Percentiles rank a stretch among this genome's conserved stretches.
Evolutionary conservation across 2,329 filamentous ascomycete genomes (phyloP).

Genomic region (Aspergillus ibericus): DNA sequence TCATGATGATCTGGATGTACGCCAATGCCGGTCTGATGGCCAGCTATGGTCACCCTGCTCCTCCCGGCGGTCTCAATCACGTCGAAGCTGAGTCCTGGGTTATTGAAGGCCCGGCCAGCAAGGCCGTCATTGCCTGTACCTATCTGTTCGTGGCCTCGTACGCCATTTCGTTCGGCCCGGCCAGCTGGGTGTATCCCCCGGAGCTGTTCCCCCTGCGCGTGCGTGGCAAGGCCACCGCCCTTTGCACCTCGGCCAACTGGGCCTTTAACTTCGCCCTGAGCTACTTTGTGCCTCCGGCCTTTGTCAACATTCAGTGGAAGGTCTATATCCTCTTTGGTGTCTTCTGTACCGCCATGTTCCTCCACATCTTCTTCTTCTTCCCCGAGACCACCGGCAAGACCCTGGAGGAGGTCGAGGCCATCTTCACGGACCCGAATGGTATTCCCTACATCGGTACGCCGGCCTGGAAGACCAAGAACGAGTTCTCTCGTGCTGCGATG

Average conservation of each 20-base stretch:
- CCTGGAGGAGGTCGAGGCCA: slow-evolving; percentile 73
- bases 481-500: slow-evolving; percentile 28
- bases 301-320: slow-evolving; percentile 57
- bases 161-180: slow-evolving; percentile 64
- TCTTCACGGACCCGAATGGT: slow-evolving; percentile 55
- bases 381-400: slow-evolving; percentile 72
- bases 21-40: slow-evolving; percentile 46
- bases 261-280: slow-evolving; percentile 57
- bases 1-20: slow-evolving; percentile 57
- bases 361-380: slow-evolving; percentile 66
- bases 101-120: slow-evolving; percentile 51
- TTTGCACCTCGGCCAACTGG: slow-evolving; percentile 64
- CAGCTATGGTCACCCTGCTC: slow-evolving; percentile 36
- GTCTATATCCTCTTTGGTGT: slow-evolving; percentile 75
- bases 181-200: slow-evolving; percentile 60
- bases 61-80: slow-evolving; percentile 42
- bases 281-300: slow-evolving; percentile 59
- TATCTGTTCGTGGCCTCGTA: slow-evolving; percentile 72
- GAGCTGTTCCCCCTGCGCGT: slow-evolving; percentile 64
- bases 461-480: slow-evolving; percentile 40
- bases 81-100: slow-evolving; percentile 41
- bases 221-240: slow-evolving; percentile 63
- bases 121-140: slow-evolving; percentile 68
- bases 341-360: slow-evolving; percentile 65
- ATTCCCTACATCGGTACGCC: slow-evolving; percentile 38